Conservation (phyloP, 2,329 filamentous ascomycete genomes). For the Ophiostoma sp. region DNA sequence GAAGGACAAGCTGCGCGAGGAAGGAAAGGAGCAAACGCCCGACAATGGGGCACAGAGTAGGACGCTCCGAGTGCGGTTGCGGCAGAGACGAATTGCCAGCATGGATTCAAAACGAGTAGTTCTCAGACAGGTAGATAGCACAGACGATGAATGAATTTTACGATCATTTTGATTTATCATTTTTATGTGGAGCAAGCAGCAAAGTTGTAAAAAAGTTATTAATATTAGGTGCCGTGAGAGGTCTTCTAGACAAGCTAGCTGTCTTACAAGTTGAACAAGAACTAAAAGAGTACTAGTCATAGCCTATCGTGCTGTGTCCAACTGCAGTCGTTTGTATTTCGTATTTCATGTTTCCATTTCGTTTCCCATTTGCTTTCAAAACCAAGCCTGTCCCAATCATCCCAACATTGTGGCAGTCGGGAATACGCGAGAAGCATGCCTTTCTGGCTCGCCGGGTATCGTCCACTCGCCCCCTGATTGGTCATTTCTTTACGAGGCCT, state of each 20-base stretch:
- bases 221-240: neutral
- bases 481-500: neutral
- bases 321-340: neutral
- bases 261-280: neutral
- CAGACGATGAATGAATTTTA: neutral
- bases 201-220: neutral
- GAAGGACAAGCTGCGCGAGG: neutral
- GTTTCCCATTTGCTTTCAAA: neutral
- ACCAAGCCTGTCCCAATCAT: neutral
- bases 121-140: neutral
- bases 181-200: neutral
- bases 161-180: too few species aligned
- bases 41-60: neutral
- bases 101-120: neutral
- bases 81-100: neutral
- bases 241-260: neutral
- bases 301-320: neutral
- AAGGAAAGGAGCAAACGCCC: neutral
- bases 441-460: slow-evolving; percentile 12
- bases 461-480: neutral
- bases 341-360: neutral
- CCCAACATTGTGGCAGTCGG: slow-evolving; percentile 9
- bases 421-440: neutral
- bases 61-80: neutral
- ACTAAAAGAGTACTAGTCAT: neutral